A percentile compares a stretch with the other conserved stretches of the same genome.
These are phyloP conservation scores for Penicillium fuscoglaucum DNA, from an alignment of 2,329 filamentous ascomycete species.

Conservation along the genomic window DNA sequence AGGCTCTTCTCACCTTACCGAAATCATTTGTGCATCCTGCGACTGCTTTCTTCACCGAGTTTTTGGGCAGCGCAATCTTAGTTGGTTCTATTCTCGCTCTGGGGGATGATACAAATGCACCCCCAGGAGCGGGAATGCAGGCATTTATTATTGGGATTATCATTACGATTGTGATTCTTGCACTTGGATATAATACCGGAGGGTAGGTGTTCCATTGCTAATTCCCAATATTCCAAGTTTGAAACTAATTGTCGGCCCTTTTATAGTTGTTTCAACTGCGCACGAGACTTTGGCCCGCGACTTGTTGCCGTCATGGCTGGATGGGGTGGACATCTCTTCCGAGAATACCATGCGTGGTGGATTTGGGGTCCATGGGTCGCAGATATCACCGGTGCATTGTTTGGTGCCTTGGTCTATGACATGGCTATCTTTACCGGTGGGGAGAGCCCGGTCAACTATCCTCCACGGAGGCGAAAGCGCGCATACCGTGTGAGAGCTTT, in stretches of 20 bases:
- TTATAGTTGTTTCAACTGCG: constrained; percentile 36
- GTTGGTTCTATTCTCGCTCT: constrained; percentile 38
- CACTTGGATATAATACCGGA: constrained; percentile 40
- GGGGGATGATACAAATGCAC: constrained; percentile 47
- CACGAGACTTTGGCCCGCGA: constrained; percentile 39
- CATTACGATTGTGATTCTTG: constrained; percentile 18
- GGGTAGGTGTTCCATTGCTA: constrained; percentile 18
- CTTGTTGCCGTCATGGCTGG: constrained; percentile 36
- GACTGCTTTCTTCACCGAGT: constrained; percentile 43
- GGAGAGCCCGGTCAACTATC: constrained; percentile 45
- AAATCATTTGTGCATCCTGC: constrained; percentile 26
- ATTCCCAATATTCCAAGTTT: background rate
- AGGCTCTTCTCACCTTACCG: constrained; percentile 33
- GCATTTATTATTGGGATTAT: constrained; percentile 30
- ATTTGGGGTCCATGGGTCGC: constrained; percentile 40
- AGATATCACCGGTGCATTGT: constrained; percentile 34
- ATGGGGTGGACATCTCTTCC: constrained; percentile 32
- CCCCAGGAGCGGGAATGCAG: constrained; percentile 47
- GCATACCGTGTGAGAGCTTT: constrained; percentile 34
- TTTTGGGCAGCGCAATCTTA: constrained; percentile 36
- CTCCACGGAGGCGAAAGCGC: constrained; percentile 41
- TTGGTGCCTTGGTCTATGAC: constrained; percentile 38
- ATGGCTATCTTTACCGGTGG: constrained; percentile 41
- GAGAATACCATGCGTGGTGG: constrained; percentile 35
- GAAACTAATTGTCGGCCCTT: background rate